Conservation (phyloP, 116 monocot species). For the Phalaenopsis hybrid region DNA sequence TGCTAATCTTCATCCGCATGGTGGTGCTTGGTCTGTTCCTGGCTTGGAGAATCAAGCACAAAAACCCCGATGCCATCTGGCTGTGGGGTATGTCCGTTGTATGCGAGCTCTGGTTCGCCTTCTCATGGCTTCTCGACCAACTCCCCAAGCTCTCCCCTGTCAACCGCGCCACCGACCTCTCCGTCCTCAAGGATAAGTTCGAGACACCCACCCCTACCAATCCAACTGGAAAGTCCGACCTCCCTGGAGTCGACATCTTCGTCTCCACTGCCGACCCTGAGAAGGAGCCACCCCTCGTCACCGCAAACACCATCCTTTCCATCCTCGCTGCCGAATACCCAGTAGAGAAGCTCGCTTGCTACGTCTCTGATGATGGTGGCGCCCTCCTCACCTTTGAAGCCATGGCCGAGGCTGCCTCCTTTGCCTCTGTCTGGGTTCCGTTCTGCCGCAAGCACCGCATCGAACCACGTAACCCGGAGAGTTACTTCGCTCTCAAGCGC, state of each 20-base stretch:
- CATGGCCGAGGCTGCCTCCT: constrained; percentile 15
- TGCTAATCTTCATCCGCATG: constrained; percentile 11
- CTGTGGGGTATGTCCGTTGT: constrained; percentile 18
- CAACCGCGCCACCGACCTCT: constrained; percentile 14
- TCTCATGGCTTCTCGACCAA: constrained; percentile 16
- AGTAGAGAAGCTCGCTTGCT: constrained; percentile 16
- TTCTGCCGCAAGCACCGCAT: constrained; percentile 15
- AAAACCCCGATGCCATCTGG: constrained; percentile 14
- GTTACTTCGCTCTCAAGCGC: constrained; percentile 13
- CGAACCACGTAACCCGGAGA: constrained; percentile 15
- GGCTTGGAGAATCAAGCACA: constrained; percentile 11
- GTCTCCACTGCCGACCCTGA: constrained; percentile 18
- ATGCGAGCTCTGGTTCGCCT: constrained; percentile 18
- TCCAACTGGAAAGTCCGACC: constrained; percentile 14
- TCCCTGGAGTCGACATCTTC: constrained; percentile 12
- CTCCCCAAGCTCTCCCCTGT: constrained; percentile 13
- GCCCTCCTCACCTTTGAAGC: constrained; percentile 17
- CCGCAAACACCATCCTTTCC: constrained; percentile 19
- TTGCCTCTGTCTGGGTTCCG: constrained; percentile 11
- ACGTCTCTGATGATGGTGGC: constrained; percentile 16
- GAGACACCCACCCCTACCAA: constrained; percentile 7
- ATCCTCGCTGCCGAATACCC: constrained; percentile 15
- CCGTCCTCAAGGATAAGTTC: constrained; percentile 14
- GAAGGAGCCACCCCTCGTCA: constrained; percentile 16
- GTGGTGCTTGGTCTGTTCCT: constrained; percentile 6